Evolutionary conservation across 2,329 filamentous ascomycete genomes (phyloP).

Genomic region (Lomentospora prolificans): DNA sequence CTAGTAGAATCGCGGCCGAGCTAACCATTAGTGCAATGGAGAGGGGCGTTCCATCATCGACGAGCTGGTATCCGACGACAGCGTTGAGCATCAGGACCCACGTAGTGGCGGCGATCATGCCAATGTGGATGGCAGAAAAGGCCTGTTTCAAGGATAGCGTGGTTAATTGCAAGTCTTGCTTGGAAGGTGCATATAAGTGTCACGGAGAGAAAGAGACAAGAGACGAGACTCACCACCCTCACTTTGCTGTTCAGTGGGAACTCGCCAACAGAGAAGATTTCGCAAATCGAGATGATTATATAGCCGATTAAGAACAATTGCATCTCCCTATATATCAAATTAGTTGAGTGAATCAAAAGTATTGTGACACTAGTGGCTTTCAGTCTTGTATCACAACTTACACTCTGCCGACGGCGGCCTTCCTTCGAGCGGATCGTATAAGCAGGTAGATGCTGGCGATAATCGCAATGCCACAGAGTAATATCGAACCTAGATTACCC

Average conservation of each 20-base stretch:
- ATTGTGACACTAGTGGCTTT: constrained; percentile 8
- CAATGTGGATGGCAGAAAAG: constrained; percentile 85
- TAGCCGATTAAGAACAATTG: constrained; percentile 85
- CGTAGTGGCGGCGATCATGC: constrained; percentile 73
- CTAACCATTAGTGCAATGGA: constrained; percentile 66
- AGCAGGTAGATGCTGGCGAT: constrained; percentile 56
- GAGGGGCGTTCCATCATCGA: constrained; percentile 84
- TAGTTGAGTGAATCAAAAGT: not conserved
- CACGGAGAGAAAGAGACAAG: not conserved
- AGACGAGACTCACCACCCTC: constrained; percentile 52
- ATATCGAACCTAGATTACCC: constrained; percentile 85
- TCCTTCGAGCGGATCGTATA: constrained; percentile 76
- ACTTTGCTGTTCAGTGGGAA: constrained; percentile 66
- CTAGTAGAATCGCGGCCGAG: constrained; percentile 64
- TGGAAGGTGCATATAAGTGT: not conserved
- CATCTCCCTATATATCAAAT: constrained; percentile 62
- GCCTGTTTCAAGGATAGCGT: constrained; percentile 38
- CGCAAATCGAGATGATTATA: constrained; percentile 81
- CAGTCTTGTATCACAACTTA: constrained; percentile 28
- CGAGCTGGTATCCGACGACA: constrained; percentile 81
- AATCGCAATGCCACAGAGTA: constrained; percentile 73
- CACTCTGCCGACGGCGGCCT: constrained; percentile 89
- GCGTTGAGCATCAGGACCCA: constrained; percentile 93
- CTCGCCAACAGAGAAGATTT: constrained; percentile 90
- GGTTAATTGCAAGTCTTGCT: constrained; percentile 14